These are phyloP conservation scores for Eucalyptus polybractea DNA, from an alignment of 345 rosid genomes.

Conservation along the genomic window DNA sequence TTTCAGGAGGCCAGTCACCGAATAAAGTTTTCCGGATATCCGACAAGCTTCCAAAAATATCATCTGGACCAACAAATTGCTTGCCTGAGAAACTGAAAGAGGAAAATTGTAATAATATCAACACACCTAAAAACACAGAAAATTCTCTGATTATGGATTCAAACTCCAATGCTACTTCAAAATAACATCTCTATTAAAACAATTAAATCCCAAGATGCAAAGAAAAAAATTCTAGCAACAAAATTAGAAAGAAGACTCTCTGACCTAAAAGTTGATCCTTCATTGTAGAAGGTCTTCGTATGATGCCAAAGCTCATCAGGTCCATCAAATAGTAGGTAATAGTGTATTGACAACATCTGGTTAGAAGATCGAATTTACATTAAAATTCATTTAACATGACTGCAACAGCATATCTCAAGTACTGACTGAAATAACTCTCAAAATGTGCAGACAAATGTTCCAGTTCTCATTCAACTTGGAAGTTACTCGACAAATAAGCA, in stretches of 20 bases:
- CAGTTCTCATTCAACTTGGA: neutral
- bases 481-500: neutral
- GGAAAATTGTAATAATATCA: neutral
- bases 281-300: slow-evolving; percentile 49
- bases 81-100: slow-evolving; percentile 45
- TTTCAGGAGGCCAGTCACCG: slow-evolving; percentile 80
- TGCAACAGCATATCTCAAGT: neutral
- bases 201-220: neutral
- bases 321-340: slow-evolving; percentile 87
- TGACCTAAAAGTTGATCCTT: slow-evolving; percentile 68
- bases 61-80: slow-evolving; percentile 39
- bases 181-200: neutral
- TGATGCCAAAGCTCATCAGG: slow-evolving; percentile 78
- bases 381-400: neutral
- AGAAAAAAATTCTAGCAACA: neutral
- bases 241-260: neutral
- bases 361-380: neutral
- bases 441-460: neutral
- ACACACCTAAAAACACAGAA: neutral
- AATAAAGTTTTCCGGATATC: slow-evolving; percentile 57
- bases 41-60: slow-evolving; percentile 41
- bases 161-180: neutral
- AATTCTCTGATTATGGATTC: neutral
- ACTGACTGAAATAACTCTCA: neutral
- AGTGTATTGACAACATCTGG: slow-evolving; percentile 93